phyloP scores from a whole-genome alignment of 1,284 basidiomycete genomes.

The Xerocomus amazonicus region DNA sequence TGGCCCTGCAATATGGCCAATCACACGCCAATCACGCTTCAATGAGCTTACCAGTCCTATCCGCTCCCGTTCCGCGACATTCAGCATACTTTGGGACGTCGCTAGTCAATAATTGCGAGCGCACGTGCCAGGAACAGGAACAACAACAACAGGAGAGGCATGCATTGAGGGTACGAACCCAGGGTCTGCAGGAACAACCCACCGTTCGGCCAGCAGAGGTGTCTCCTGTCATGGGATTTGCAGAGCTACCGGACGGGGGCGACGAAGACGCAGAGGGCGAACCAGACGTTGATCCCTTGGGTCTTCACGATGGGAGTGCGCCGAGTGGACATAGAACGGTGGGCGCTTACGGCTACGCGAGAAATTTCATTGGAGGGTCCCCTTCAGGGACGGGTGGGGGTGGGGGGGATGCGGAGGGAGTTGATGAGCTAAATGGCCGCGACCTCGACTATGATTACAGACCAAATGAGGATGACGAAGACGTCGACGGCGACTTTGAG shows the following conservation, averaged over 20 bases:
- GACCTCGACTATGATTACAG: conserved; percentile 28
- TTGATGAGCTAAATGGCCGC: conserved; percentile 20
- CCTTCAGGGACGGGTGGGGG: conserved; percentile 20
- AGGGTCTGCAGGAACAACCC: conserved; percentile 32
- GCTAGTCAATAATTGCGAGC: conserved; percentile 31
- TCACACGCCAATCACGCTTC: conserved; percentile 19
- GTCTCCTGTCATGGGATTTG: conserved; percentile 31
- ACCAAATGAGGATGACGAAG: conserved; percentile 27
- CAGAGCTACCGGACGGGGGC: conserved; percentile 27
- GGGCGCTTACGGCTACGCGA: conserved; percentile 25
- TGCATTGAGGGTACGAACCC: conserved; percentile 31
- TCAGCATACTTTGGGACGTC: conserved; percentile 32
- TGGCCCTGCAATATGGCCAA: conserved; percentile 27
- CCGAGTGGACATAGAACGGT: conserved; percentile 32
- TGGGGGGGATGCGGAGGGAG: conserved; percentile 27
- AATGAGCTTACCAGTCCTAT: conserved; percentile 26
- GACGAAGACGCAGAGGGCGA: conserved; percentile 37
- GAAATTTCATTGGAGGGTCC: conserved; percentile 19
- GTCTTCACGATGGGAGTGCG: conserved; percentile 19
- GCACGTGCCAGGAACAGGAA: conserved; percentile 40
- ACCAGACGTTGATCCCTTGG: conserved; percentile 30
- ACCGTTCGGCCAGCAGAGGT: conserved; percentile 35
- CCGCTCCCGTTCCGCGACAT: conserved; percentile 34
- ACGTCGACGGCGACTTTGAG: conserved; percentile 35
- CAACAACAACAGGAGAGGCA: conserved; percentile 28